Percentiles rank a stretch among this genome's conserved stretches.
phyloP scores from a whole-genome alignment of 1,284 basidiomycete genomes.

The Puccinia triticina region DNA sequence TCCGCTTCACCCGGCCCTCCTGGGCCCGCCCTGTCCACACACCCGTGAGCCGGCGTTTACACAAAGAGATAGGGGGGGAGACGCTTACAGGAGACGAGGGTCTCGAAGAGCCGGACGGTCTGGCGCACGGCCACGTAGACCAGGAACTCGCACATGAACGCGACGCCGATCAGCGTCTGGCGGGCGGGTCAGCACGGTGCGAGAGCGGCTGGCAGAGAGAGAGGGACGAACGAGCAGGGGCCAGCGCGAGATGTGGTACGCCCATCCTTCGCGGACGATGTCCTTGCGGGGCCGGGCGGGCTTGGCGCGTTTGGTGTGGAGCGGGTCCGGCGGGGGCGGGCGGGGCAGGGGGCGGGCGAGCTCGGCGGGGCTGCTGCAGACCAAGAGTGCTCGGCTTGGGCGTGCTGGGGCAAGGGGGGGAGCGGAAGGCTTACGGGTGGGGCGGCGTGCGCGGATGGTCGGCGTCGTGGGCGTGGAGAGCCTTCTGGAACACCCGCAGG shows the following conservation, averaged over 20 bases:
- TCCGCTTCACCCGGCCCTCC: slow-evolving; percentile 1
- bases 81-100: not conserved
- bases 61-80: too few relatives aligned
- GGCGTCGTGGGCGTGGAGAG: not conserved
- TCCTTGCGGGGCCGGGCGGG: slow-evolving; percentile 64
- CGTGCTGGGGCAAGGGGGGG: not conserved
- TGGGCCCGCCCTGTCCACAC: slow-evolving; percentile 11
- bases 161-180: slow-evolving; percentile 77
- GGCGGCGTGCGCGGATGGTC: not conserved
- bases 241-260: slow-evolving; percentile 82
- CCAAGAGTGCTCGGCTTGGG: not conserved
- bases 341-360: not conserved
- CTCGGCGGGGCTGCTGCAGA: too few relatives aligned
- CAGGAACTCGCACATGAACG: slow-evolving; percentile 84
- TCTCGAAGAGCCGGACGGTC: slow-evolving; percentile 66
- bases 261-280: slow-evolving; percentile 68
- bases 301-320: slow-evolving; percentile 58
- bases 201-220: too few relatives aligned
- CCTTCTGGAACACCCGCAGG: slow-evolving; percentile 16
- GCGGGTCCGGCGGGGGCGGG: not conserved
- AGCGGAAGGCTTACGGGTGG: not conserved
- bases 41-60: too few relatives aligned
- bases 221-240: slow-evolving; percentile 71
- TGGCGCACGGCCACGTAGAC: slow-evolving; percentile 82
- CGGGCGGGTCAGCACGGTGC: too few relatives aligned